phyloP scores from a whole-genome alignment of 139 green algal genomes.

The Pseudopediastrum boryanum region DNA sequence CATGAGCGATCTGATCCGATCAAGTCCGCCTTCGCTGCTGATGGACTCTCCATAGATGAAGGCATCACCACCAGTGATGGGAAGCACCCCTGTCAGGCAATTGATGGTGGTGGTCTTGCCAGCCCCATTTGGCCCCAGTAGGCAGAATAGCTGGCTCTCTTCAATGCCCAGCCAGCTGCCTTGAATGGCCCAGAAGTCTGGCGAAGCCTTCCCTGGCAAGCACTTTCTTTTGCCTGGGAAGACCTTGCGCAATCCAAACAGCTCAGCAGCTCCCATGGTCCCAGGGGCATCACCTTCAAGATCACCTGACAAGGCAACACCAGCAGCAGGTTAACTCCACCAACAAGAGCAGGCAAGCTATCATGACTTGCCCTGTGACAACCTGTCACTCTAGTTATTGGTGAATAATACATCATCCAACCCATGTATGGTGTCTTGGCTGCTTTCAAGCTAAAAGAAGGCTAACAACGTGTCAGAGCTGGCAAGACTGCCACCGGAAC shows the following conservation, averaged over 20 bases:
- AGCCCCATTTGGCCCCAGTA: constrained; percentile 76
- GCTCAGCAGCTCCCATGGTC: constrained; percentile 78
- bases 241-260: constrained; percentile 80
- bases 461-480: background rate
- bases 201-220: too few species aligned
- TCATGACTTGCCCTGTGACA: background rate
- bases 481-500: background rate
- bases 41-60: constrained; percentile 81
- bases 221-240: constrained; percentile 26
- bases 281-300: background rate
- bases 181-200: constrained; percentile 80
- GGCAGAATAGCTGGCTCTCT: constrained; percentile 79
- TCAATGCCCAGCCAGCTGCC: constrained; percentile 85
- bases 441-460: background rate
- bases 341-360: background rate
- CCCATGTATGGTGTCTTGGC: background rate
- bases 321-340: background rate
- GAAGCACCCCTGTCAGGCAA: constrained; percentile 77
- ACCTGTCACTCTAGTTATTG: too few species aligned
- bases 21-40: constrained; percentile 65
- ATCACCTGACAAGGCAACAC: background rate
- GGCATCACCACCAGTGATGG: constrained; percentile 74
- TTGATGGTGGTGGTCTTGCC: constrained; percentile 95
- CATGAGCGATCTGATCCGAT: constrained; percentile 79
- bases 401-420: too few species aligned